Evolutionary conservation across 345 rosid genomes (phyloP).

Genomic region (Durio zibethinus): DNA sequence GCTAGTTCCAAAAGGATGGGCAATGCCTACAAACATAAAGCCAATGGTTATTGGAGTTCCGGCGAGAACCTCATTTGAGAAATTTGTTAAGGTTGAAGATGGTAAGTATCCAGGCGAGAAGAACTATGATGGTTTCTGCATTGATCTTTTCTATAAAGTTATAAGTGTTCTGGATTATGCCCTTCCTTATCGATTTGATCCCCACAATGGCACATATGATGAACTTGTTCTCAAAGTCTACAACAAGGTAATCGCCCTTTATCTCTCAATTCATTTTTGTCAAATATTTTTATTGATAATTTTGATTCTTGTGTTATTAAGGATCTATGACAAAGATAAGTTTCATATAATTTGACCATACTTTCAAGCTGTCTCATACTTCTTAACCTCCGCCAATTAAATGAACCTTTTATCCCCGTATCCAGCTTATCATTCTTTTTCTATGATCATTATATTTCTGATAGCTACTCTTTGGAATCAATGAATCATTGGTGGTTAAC

Average conservation of each 20-base stretch:
- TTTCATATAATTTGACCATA: background rate
- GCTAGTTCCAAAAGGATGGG: conserved; percentile 37
- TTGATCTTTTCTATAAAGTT: conserved; percentile 37
- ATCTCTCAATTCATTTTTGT: background rate
- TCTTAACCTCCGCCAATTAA: too few species aligned
- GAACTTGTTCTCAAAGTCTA: conserved; percentile 34
- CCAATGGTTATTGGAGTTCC: conserved; percentile 50
- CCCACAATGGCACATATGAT: conserved; percentile 35
- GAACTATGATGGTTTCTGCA: conserved; percentile 46
- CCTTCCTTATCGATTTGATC: conserved; percentile 27
- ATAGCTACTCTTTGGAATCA: background rate
- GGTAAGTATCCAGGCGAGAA: background rate
- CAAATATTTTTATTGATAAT: background rate
- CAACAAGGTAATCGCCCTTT: conserved; percentile 40
- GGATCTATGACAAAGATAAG: background rate
- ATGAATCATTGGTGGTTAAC: too few species aligned
- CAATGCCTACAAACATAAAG: conserved; percentile 26
- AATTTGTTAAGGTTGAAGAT: conserved; percentile 37
- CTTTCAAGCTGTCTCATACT: background rate
- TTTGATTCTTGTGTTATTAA: background rate
- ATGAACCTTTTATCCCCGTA: too few species aligned
- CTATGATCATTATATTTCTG: background rate
- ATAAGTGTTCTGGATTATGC: conserved; percentile 2
- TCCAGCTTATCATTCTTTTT: too few species aligned
- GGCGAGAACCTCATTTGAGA: conserved; percentile 31